Evolutionary conservation across 1,139 yeast genomes (phyloP), one percentile per base, ranked within the genome.

Genomic region (Suhomyces bokatorum): DNA sequence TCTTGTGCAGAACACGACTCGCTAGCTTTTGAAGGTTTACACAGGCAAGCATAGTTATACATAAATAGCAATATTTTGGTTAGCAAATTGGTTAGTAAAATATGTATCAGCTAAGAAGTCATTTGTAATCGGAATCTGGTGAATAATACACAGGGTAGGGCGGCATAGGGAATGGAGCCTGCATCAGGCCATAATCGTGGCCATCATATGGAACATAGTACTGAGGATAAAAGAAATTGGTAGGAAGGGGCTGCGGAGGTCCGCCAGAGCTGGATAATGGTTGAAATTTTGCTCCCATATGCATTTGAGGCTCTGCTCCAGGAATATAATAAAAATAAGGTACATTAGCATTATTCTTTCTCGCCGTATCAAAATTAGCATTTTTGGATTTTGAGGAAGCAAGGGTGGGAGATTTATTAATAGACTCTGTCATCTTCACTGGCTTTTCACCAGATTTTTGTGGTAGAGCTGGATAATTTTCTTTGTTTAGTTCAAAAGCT

Each of bases 271-370:
- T 35, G 13, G 37, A 28, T 12, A 20, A 13, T 4, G 44, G 40
- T 8, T 40, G 47, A 12, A 30, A 35, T 13, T 37, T 40, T 7
- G 42, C 42, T 4, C 43, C 35, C 41, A 40, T 41, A 11, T 47
- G 42, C 35, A n/a, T 27, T 16, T 39, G 44, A 4, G 44, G 32
- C 24, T 42, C 39, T 8, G 47, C 39, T 13, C 47, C 42, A 11
- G 50, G 50, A 28, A 40, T n/a, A 30, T 48, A 44, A 31, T 44
- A 44, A 38, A 32, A 45, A 32, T 46, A 48, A 28, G 50, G 50
- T 4, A 36, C 40, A 17, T 15, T 36, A 13, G 33, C 33, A 13
- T 37, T 39, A 15, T 34, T 40, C 24, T 39, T 37, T 35, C 32
- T 31, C 13, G 14, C 36, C 17, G 16, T 30, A 14, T 37, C 40